Evolutionary conservation across 768 basidiomycete species (phyloP).

Genomic region (Pleurotus giganteus): DNA sequence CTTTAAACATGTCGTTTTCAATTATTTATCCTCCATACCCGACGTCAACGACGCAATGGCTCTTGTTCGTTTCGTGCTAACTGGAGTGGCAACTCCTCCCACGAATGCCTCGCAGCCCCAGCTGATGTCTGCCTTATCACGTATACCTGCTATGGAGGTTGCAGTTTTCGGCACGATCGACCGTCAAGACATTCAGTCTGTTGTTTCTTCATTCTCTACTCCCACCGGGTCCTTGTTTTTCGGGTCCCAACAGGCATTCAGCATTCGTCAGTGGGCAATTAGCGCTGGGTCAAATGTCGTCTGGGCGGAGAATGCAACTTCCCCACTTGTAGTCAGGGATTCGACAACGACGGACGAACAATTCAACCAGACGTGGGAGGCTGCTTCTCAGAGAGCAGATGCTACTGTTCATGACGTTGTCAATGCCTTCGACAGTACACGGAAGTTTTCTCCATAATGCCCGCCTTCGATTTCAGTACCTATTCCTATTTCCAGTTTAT

Average conservation of each 20-base stretch:
- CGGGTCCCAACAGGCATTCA: conserved; percentile 48
- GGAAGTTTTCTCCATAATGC: conserved; percentile 20
- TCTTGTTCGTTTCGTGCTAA: conserved; percentile 49
- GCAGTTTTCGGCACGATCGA: conserved; percentile 59
- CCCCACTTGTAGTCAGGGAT: conserved; percentile 51
- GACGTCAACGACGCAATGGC: conserved; percentile 41
- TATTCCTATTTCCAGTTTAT: conserved; percentile 13
- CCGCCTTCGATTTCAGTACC: too few species aligned
- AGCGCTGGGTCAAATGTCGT: conserved; percentile 33
- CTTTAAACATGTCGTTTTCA: conserved; percentile 55
- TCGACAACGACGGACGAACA: conserved; percentile 36
- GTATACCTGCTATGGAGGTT: conserved; percentile 56
- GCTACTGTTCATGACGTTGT: conserved; percentile 44
- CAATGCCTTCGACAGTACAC: conserved; percentile 29
- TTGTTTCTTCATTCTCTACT: conserved; percentile 50
- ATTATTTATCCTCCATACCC: conserved; percentile 53
- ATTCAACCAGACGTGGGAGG: conserved; percentile 50
- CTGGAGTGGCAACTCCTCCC: conserved; percentile 38
- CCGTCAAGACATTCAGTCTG: conserved; percentile 44
- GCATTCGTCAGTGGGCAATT: conserved; percentile 56
- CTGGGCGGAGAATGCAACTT: conserved; percentile 54
- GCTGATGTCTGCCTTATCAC: conserved; percentile 38
- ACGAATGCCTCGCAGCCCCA: conserved; percentile 26
- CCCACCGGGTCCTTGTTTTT: conserved; percentile 55
- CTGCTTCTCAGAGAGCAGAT: conserved; percentile 26